Evolutionary conservation across 2,329 filamentous ascomycete species (phyloP).

Genomic region (Beauveria caledonica): DNA sequence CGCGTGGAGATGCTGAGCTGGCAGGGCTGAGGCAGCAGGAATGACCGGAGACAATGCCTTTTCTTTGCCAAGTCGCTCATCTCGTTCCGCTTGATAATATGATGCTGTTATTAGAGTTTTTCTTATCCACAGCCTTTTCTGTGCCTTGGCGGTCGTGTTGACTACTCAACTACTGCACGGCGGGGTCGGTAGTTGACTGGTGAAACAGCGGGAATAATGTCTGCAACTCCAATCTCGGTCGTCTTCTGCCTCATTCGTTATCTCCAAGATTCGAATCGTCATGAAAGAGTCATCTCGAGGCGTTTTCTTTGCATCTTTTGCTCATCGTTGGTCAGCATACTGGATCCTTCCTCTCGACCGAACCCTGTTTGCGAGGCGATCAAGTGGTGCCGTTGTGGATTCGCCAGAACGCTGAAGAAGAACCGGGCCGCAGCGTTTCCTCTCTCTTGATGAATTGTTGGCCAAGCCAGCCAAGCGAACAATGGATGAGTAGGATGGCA

Average conservation of each 20-base stretch:
- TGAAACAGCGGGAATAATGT: constrained; percentile 6
- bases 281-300: not conserved
- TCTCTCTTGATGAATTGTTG: not conserved
- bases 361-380: not conserved
- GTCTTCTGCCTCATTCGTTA: too few relatives aligned
- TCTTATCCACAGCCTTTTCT: not conserved
- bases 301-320: not conserved
- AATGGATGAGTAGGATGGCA: not conserved
- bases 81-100: too few relatives aligned
- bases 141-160: not conserved
- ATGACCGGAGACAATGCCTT: not conserved
- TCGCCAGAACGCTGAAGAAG: not conserved
- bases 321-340: not conserved
- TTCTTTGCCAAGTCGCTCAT: not conserved
- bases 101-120: not conserved
- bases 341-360: constrained; percentile 1
- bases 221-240: not conserved
- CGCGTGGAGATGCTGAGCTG: not conserved
- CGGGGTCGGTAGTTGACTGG: not conserved
- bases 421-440: not conserved
- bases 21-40: not conserved
- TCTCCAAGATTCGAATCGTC: not conserved
- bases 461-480: not conserved
- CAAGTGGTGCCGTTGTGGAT: constrained; percentile 1
- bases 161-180: not conserved